These are phyloP conservation scores for Antitrichia curtipendula DNA, from an alignment of 225 moss, liverwort and hornwort species.

Conservation along the genomic window DNA sequence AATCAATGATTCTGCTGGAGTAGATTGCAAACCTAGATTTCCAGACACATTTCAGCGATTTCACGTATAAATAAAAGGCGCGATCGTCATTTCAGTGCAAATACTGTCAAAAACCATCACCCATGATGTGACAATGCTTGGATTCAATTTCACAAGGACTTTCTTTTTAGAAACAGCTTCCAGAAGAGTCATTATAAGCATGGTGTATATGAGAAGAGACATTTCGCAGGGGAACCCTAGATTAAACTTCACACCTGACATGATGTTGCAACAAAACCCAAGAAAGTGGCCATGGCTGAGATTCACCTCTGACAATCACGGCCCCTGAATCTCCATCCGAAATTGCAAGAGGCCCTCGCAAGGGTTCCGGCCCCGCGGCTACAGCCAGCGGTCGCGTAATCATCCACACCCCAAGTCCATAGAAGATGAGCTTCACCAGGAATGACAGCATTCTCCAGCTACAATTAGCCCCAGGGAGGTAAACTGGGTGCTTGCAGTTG, in stretches of 20 bases:
- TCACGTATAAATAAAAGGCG: neutral
- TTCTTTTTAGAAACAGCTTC: neutral
- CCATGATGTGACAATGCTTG: neutral
- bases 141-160: neutral
- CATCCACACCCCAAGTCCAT: slow-evolving; percentile 11
- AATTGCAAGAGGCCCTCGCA: neutral
- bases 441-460: slow-evolving; percentile 29
- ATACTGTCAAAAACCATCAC: neutral
- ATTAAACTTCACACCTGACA: neutral
- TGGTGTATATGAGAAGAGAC: neutral
- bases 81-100: neutral
- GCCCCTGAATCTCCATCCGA: neutral
- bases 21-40: neutral
- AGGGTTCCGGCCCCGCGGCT: neutral
- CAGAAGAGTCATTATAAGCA: neutral
- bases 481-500: neutral
- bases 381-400: neutral
- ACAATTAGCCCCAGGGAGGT: neutral
- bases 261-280: neutral
- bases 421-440: slow-evolving; percentile 11
- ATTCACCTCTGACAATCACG: slow-evolving; percentile 5
- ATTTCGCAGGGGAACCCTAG: neutral
- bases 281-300: neutral
- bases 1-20: neutral
- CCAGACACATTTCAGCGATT: neutral